A percentile compares a stretch with the other conserved stretches of the same genome.
Evolutionary conservation across 1,139 yeast genomes (phyloP).

Genomic region (Pichia sp.): DNA sequence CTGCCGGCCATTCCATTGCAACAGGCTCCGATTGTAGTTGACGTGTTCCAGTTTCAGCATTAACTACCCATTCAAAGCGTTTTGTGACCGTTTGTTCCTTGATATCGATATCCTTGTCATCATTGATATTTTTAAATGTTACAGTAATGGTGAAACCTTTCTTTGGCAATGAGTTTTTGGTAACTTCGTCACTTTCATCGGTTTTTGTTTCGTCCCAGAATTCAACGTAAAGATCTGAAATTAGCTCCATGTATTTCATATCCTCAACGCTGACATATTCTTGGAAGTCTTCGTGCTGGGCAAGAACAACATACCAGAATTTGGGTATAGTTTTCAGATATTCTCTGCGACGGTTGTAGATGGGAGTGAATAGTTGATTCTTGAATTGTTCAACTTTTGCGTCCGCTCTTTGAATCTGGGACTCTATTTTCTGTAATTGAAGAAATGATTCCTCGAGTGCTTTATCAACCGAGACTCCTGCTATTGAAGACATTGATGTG

Average conservation of each 20-base stretch:
- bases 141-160: constrained; percentile 50
- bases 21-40: constrained; percentile 41
- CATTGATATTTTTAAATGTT: constrained; percentile 35
- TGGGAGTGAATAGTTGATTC: constrained; percentile 41
- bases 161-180: constrained; percentile 29
- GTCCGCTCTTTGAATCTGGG: constrained; percentile 48
- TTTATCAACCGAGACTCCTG: no score
- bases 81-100: constrained; percentile 49
- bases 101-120: constrained; percentile 28
- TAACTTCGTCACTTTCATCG: constrained; percentile 18
- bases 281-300: constrained; percentile 70
- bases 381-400: constrained; percentile 45
- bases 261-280: constrained; percentile 64
- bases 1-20: constrained; percentile 53
- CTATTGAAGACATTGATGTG: no score
- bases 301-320: constrained; percentile 71
- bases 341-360: constrained; percentile 43
- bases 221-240: constrained; percentile 40
- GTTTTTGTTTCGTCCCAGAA: constrained; percentile 13
- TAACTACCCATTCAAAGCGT: constrained; percentile 35
- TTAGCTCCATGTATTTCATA: constrained; percentile 56
- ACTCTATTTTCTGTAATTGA: constrained; percentile 48
- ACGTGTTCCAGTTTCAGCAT: constrained; percentile 46
- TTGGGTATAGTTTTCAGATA: constrained; percentile 46
- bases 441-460: constrained; percentile 26